Percentiles rank a stretch among this genome's conserved stretches.
These are phyloP conservation scores for Cicer yamashitae DNA, from an alignment of 306 rosid species.

Conservation along the genomic window DNA sequence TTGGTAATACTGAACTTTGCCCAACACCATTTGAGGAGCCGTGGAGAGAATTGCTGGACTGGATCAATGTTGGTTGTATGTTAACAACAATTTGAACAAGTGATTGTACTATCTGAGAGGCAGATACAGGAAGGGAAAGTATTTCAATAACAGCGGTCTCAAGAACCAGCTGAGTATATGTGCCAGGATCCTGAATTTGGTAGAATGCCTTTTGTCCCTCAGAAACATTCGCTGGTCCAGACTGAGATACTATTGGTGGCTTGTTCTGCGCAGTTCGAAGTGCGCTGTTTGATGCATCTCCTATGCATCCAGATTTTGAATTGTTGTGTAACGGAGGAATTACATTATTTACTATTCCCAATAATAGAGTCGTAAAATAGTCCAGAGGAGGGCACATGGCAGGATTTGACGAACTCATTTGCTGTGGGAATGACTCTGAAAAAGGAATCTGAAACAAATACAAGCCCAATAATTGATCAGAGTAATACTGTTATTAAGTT, in stretches of 20 bases:
- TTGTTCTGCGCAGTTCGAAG: constrained; percentile 72
- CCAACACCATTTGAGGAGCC: constrained; percentile 80
- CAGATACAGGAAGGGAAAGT: constrained; percentile 92
- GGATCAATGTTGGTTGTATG: constrained; percentile 91
- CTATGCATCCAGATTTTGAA: constrained; percentile 70
- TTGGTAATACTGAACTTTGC: constrained; percentile 86
- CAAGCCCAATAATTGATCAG: constrained; percentile 37
- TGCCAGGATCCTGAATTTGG: constrained; percentile 99
- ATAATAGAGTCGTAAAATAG: constrained; percentile 83
- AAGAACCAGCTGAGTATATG: constrained; percentile 91
- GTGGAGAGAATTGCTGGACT: constrained; percentile 81
- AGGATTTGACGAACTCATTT: constrained; percentile 73
- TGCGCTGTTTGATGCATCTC: constrained; percentile 62
- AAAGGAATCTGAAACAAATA: constrained; percentile 82
- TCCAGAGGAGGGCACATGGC: constrained; percentile 91
- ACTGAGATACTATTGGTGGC: constrained; percentile 69
- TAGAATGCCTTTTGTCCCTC: constrained; percentile 89
- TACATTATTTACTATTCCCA: constrained; percentile 96
- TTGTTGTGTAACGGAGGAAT: constrained; percentile 87
- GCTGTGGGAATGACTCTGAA: constrained; percentile 88
- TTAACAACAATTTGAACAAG: constrained; percentile 89
- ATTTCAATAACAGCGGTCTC: constrained; percentile 96
- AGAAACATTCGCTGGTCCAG: constrained; percentile 73
- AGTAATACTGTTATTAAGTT: constrained; percentile 13
- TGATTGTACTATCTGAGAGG: constrained; percentile 85